phyloP scores from a whole-genome alignment of 108 stramenopile species.

The Fragilaria radians region DNA sequence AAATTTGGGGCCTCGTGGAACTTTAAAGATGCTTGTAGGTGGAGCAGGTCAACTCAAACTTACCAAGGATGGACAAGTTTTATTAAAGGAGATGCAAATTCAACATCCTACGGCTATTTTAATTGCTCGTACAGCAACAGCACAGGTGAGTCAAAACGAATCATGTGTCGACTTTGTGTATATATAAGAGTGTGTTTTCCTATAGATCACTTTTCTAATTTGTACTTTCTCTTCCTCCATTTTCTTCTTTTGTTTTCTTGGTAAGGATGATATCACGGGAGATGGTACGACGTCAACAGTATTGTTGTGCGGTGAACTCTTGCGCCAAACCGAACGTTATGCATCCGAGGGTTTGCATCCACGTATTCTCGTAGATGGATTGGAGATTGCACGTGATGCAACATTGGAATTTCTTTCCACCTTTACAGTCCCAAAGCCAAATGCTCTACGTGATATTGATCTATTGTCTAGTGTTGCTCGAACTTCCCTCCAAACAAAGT shows the following conservation, averaged over 20 bases:
- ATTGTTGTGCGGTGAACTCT: constrained; percentile 92
- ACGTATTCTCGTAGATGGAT: constrained; percentile 94
- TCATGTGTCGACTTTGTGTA: not conserved
- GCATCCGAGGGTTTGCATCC: constrained; percentile 95
- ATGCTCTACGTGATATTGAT: constrained; percentile 76
- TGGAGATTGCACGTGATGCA: constrained; percentile 89
- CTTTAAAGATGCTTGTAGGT: constrained; percentile 98
- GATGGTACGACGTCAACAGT: constrained; percentile 98
- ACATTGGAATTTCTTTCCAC: constrained; percentile 77
- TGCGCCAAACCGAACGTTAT: constrained; percentile 94
- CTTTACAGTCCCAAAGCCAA: constrained; percentile 49
- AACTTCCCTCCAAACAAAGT: constrained; percentile 92
- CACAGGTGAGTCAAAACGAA: constrained; percentile 42
- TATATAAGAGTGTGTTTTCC: not conserved
- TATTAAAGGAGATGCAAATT: constrained; percentile 99
- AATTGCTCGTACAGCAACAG: constrained; percentile 98
- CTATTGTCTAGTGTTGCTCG: constrained; percentile 78
- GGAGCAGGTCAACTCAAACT: constrained; percentile 99
- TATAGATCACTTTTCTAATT: too few relatives aligned
- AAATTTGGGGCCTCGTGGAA: constrained; percentile 95
- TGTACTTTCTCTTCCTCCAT: not conserved
- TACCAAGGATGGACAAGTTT: constrained; percentile 97
- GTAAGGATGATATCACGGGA: constrained; percentile 86
- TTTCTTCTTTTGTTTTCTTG: not conserved
- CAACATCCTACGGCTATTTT: constrained; percentile 98